Evolutionary conservation across 768 basidiomycete species (phyloP).

Genomic region (Leccinum subtestaceum): DNA sequence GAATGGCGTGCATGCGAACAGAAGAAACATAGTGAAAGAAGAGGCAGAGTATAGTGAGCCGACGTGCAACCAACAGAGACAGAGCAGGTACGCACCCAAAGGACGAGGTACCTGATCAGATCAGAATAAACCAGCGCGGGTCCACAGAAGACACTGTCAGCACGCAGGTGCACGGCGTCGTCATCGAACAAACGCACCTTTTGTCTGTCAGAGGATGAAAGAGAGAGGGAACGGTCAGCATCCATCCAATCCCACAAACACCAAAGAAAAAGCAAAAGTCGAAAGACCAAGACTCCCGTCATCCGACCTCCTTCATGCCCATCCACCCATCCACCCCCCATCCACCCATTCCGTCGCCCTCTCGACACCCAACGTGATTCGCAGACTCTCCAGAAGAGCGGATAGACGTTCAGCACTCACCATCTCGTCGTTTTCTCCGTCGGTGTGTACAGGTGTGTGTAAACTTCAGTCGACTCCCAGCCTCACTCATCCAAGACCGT

Average conservation of each 20-base stretch:
- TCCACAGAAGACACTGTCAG: neutral
- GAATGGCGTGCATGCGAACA: neutral
- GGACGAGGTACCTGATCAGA: constrained; percentile 82
- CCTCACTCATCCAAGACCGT: constrained; percentile 15
- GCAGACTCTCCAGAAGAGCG: constrained; percentile 3
- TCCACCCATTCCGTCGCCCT: constrained; percentile 18
- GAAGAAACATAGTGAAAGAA: neutral
- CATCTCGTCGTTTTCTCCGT: constrained; percentile 41
- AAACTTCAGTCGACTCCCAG: neutral
- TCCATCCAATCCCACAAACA: neutral
- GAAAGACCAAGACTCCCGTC: constrained; percentile 19
- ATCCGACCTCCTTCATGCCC: constrained; percentile 29
- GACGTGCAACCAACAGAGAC: neutral
- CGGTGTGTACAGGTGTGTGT: neutral
- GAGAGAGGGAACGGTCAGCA: constrained; percentile 21
- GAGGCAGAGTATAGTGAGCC: neutral
- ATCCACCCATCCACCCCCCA: constrained; percentile 19
- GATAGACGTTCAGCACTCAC: constrained; percentile 37
- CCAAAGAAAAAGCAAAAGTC: neutral
- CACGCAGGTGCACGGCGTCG: neutral
- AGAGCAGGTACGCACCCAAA: constrained; percentile 71
- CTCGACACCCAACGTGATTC: constrained; percentile 6
- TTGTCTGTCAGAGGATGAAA: constrained; percentile 53
- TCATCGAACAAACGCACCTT: constrained; percentile 57
- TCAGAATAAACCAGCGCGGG: neutral